phyloP scores from a whole-genome alignment of 164 flowering plant genomes.

The Sextonia rubra region DNA sequence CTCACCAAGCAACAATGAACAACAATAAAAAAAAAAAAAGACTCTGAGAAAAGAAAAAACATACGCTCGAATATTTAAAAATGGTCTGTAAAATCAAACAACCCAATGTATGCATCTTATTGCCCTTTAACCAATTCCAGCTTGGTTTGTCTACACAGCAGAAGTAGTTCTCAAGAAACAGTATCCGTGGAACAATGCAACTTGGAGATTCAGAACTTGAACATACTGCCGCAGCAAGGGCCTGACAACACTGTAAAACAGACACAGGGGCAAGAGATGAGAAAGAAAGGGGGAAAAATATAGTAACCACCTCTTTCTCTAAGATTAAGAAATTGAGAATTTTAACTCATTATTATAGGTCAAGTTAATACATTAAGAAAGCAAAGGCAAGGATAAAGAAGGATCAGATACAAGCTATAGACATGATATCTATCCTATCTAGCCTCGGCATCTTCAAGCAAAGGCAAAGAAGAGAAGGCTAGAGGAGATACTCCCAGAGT shows the following conservation, averaged over 20 bases:
- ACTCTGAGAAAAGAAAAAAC: conserved; percentile 14
- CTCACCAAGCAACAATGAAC: neutral
- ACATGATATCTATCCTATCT: too few species aligned
- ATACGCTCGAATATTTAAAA: conserved; percentile 62
- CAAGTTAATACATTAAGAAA: neutral
- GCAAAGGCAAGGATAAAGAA: too few species aligned
- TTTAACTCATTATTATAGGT: too few species aligned
- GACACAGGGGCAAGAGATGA: conserved; percentile 6
- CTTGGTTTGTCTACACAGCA: conserved; percentile 44
- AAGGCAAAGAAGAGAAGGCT: too few species aligned
- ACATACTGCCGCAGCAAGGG: conserved; percentile 69
- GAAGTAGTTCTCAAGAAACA: conserved; percentile 75
- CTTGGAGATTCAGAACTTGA: conserved; percentile 43
- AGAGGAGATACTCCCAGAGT: too few species aligned
- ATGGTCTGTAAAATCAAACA: conserved; percentile 79
- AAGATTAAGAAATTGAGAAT: too few species aligned
- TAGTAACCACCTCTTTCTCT: too few species aligned
- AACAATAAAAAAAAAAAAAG: neutral
- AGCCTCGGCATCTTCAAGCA: too few species aligned
- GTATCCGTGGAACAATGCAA: conserved; percentile 64
- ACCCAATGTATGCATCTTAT: conserved; percentile 70
- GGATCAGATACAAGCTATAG: too few species aligned
- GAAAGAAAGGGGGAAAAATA: neutral
- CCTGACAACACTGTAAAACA: conserved; percentile 66
- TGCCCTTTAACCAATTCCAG: conserved; percentile 71